These are phyloP conservation scores for Ogataea angusta DNA, from an alignment of 805 yeast genomes.

Conservation along the genomic window DNA sequence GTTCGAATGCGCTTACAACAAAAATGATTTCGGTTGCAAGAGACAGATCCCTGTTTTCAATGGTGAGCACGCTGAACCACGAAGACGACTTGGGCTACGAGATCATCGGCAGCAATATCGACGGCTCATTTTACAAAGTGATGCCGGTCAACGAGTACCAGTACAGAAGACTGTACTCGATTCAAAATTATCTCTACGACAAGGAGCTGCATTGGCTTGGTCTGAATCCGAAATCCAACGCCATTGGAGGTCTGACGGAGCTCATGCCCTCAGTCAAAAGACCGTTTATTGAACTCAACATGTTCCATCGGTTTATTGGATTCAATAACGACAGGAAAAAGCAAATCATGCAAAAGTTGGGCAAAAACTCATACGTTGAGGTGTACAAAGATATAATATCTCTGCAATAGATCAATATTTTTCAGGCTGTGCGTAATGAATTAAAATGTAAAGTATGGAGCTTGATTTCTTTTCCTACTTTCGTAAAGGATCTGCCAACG, in stretches of 20 bases:
- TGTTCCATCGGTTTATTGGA: constrained; percentile 50
- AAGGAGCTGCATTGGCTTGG: constrained; percentile 74
- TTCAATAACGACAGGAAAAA: constrained; percentile 57
- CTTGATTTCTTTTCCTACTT: constrained; percentile 25
- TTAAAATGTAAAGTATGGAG: not conserved
- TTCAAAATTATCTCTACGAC: constrained; percentile 85
- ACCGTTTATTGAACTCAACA: constrained; percentile 63
- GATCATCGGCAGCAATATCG: constrained; percentile 67
- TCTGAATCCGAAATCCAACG: constrained; percentile 71
- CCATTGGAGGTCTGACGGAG: constrained; percentile 41
- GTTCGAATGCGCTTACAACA: constrained; percentile 59
- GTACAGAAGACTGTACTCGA: constrained; percentile 75
- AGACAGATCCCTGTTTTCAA: constrained; percentile 27
- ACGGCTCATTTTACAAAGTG: constrained; percentile 75
- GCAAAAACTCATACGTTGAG: constrained; percentile 55
- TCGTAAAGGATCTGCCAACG: constrained; percentile 48
- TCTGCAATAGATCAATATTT: constrained; percentile 19
- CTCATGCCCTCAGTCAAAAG: constrained; percentile 43
- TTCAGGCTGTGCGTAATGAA: constrained; percentile 1
- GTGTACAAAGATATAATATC: constrained; percentile 60
- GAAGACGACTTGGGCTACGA: constrained; percentile 43
- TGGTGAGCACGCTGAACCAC: constrained; percentile 27
- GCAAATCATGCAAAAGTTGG: constrained; percentile 52
- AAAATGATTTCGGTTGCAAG: constrained; percentile 47
- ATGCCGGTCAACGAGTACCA: constrained; percentile 71